Base-by-base conservation (phyloP, 163 green algal species). In the Trebouxiophyceae sp. region DNA sequence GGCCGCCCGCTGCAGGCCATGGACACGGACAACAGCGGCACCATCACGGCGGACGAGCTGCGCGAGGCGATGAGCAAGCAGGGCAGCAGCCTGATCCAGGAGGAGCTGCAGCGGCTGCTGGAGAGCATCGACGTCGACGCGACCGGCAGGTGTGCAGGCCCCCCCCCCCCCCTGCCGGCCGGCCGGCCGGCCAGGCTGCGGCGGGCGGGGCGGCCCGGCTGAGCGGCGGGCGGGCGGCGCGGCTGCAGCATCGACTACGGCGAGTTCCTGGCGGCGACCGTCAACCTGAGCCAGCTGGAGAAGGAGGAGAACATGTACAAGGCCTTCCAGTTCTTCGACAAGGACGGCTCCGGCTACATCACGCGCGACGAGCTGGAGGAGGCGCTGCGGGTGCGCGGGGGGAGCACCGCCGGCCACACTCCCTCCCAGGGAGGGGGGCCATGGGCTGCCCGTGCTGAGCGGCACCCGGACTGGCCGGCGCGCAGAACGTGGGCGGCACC, bases 191-290 rank as follows among this genome's bases (percentile, higher is more conserved):
- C 12, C 12, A 50, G 39, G 12, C 39, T n/a, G 12, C 19, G 12
- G 39, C 12, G 39, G 19, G 19, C 12, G 19, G 39, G 19, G 12
- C 12, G 1, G 1, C 27, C 20, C 27, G n/a, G 19, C 33, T 70
- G 54, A 50, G 19, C 39, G 39, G 39, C 12, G 19, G 39, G 39
- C 12, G 19, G 39, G 39, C 19, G 39, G 12, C 12, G 12, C 12
- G 12, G 12, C 12, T 50, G 66, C 50, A 84, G 81, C 59, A 95
- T 99, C 56, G 92, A 97, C 66, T 97, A 97, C 67, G 84, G 96
- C 63, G 89, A 97, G 81, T 99, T 98, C 73, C 74, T 98, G 27
- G 92, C 93, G 1, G 92, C 92, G 60, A 99, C 95, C 62, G 77
- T 99, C 26, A 84, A 91, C 72, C 60, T 81, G 68, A 78, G 79